Base-by-base conservation (phyloP, 2,329 filamentous ascomycete species). In the Monilinia vaccinii-corymbosi region DNA sequence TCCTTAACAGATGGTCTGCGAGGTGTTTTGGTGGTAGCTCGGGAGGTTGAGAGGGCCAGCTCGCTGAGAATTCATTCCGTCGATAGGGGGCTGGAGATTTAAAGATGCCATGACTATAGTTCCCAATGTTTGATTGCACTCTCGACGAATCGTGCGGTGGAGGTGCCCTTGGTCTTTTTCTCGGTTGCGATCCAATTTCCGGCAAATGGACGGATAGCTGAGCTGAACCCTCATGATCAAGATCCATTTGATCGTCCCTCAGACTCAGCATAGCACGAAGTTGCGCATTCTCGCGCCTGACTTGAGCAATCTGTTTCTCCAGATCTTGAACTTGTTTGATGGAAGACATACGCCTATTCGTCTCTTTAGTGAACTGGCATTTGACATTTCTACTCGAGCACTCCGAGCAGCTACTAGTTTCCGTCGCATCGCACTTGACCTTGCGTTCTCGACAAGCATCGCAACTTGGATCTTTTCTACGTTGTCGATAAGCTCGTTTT, bases 321-420 rank as follows among this genome's bases (percentile, higher is more conserved):
- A 99, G 79, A 72, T 99, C 94, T 75, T 97, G 94, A 14, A 97
- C 89, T 78, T 97, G 94, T 82, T 97, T 99, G 76, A 97, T 97
- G 1, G 93, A 97, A 21, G 94, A 97, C 94, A 99, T 99, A 63
- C 94, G 85, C 61, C 94, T 83, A 73, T 99, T 99, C 14, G 94
- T 99, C 75, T 99, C 94, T 76, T 99, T 99, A 53, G 94, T 99
- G 72, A 99, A 99, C 71, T 97, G 93, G 72, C 94, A 99, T 73
- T 95, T 96, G 65, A 97, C 93, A 71, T 93, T 95, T 65, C 94
- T 87, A 73, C 92, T 97, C 5, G 91, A 94, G 76, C 94, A 99
- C 75, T 99, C 94, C 1, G 94, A 97, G 73, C 94, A 99, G 75
- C 93, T 96, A 13, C 89, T 87, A 21, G 90, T 96, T 72, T 97